Conservation (phyloP, 2,329 filamentous ascomycete species). For the Hymenoscyphus repandus region DNA sequence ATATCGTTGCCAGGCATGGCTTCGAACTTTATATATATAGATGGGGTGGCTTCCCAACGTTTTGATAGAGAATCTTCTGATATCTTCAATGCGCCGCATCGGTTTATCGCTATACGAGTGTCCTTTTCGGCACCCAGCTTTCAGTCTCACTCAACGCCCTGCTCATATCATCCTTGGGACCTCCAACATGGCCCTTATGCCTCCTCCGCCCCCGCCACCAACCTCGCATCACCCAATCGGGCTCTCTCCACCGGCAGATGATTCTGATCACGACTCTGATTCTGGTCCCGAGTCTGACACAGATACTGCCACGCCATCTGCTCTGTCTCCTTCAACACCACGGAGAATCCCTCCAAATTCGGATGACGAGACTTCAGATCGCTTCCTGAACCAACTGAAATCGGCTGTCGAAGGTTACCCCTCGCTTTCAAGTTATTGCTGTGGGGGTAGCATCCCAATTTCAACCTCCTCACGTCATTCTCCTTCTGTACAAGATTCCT, state of each 20-base stretch:
- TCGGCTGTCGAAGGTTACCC: constrained; percentile 11
- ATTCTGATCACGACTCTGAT: constrained; percentile 8
- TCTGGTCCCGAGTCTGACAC: constrained; percentile 14
- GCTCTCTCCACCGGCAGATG: not conserved
- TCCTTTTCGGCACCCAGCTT: not conserved
- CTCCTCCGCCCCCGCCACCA: constrained; percentile 10
- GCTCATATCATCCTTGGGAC: constrained; percentile 1
- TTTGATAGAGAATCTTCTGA: constrained; percentile 1
- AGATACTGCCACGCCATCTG: constrained; percentile 7
- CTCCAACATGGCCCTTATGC: constrained; percentile 9
- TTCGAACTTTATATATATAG: constrained; percentile 10
- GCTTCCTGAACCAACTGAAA: constrained; percentile 12
- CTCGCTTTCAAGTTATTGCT: constrained; percentile 11
- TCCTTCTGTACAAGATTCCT: constrained; percentile 8
- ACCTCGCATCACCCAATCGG: constrained; percentile 4
- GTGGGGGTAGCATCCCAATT: constrained; percentile 12
- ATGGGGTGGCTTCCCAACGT: constrained; percentile 2
- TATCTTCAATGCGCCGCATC: constrained; percentile 2
- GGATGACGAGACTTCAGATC: constrained; percentile 3
- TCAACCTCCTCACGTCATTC: constrained; percentile 2
- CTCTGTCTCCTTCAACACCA: constrained; percentile 6
- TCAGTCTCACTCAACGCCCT: constrained; percentile 3
- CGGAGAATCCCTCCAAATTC: not conserved
- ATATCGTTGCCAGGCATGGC: constrained; percentile 4
- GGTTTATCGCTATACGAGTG: not conserved